Evolutionary conservation across 2,329 filamentous ascomycete genomes (phyloP), one percentile per base, ranked within the genome.

Genomic region (Nothomitra cinnamomea): DNA sequence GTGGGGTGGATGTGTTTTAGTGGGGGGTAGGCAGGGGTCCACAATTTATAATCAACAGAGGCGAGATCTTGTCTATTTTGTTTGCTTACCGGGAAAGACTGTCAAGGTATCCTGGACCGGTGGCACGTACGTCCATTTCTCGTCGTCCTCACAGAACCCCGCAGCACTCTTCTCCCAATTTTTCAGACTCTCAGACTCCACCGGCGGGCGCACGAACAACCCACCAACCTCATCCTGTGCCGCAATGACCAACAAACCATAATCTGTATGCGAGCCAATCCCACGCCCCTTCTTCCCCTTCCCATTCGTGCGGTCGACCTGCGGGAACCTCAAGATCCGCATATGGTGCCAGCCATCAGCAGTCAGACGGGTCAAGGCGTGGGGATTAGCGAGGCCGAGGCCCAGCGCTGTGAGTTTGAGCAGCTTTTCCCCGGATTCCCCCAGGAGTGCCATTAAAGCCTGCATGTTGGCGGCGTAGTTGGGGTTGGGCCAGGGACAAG

Each of bases 211-310:
- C 28, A 75, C 64, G 57, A 75, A 74, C 1, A 76, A 64, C 63
- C 72, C 72, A 45, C 72, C 72, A 51, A 75, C 71, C 17, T 73
- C 66, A 54, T 75, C 72, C 55, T 74, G 72, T 0, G 69, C 67
- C 2, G 71, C 70, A 52, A 76, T 71, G 35, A 76, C 72, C 6
- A 75, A 63, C n/a, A 75, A 61, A 0, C 72, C 72, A 51, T 75
- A 75, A 55, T 75, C 73, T 5, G 72, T 75, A 51, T 75, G 73
- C 1, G 71, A 72, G 12, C 73, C 73, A 38, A 75, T 75, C 2
- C 73, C 72, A 7, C 72, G 71, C 2, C 71, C 72, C 1, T 63
- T 62, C 54, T 72, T 72, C 1, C 72, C 72, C 53, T 74, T 75
- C 15, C 71, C 72, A 41, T 75, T 75, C 10, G 66, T 67, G 8